Evolutionary conservation across 495 filamentous ascomycete genomes (phyloP), one percentile per base, ranked within the genome.

Genomic region (Poronia punctata): DNA sequence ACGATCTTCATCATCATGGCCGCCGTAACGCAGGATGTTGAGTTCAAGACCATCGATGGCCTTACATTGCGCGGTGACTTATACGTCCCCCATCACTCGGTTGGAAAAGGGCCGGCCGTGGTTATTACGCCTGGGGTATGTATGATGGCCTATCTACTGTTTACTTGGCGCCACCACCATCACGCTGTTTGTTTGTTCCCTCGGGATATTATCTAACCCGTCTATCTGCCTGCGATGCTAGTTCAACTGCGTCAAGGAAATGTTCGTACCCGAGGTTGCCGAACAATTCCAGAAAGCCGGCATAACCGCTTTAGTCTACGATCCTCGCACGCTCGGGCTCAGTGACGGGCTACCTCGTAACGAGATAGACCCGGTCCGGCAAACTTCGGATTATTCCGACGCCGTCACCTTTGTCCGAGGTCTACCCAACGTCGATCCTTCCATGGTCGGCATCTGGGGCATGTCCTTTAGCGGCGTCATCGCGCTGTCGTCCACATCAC

Each of bases 211-310:
- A 49, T 50, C 8, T n/a, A 39, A 16, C 7, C n/a, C 9, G 2
- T 21, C 38, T 21, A 11, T 16, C 27, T 7, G n/a, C 11, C 17
- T 2, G n/a, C n/a, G n/a, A n/a, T n/a, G n/a, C n/a, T 24, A 74
- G 70, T 72, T 71, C 53, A 68, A 67, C 41, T 54, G 49, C 22
- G 54, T 65, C 36, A 68, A 70, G 44, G 66, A 71, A 40, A 61
- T 65, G 47, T 31, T 57, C 3, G 18, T 62, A 0, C 52, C 65
- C 1, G 54, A 54, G 0, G 40, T 62, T 0, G 64, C 67, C 10
- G 57, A 54, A 37, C 4, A n/a, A 2, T 71, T 71, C 43, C 68
- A 72, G 23, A n/a, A 21, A 0, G 5, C 16, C 0, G 61, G 60
- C 9, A 54, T 63, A 26, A 68, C 60, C 0, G 69, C 49, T 0